Conservation (phyloP, 768 basidiomycete genomes). For the Tricholoma sp. region DNA sequence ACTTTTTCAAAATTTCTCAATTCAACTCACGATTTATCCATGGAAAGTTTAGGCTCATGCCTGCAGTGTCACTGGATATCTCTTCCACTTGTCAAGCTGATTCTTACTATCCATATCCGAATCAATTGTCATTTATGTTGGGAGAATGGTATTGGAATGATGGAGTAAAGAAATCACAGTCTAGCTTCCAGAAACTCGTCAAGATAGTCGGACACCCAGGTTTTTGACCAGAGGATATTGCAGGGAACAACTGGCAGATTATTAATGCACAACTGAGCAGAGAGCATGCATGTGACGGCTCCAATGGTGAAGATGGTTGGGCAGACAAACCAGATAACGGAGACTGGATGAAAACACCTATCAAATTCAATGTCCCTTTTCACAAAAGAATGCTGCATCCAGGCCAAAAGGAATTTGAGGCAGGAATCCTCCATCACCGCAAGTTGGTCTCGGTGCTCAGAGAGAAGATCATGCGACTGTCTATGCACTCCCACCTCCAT, state of each 20-base stretch:
- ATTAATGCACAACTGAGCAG: slow-evolving; percentile 6
- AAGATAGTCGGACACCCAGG: too few species aligned
- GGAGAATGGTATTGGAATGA: not conserved
- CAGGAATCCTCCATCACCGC: slow-evolving; percentile 16
- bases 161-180: too few species aligned
- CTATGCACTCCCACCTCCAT: too few species aligned
- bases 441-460: slow-evolving; percentile 2
- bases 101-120: not conserved
- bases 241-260: slow-evolving; percentile 4
- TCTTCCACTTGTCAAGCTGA: not conserved
- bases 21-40: too few species aligned
- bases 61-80: too few species aligned
- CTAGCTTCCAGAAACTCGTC: too few species aligned
- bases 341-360: too few species aligned
- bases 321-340: not conserved
- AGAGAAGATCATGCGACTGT: too few species aligned
- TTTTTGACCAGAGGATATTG: slow-evolving; percentile 7
- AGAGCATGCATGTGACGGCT: not conserved
- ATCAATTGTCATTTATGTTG: slow-evolving; percentile 8
- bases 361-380: too few species aligned
- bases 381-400: too few species aligned
- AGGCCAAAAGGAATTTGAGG: not conserved
- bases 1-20: too few species aligned
- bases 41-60: too few species aligned
- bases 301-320: not conserved